phyloP scores from a whole-genome alignment of 495 filamentous ascomycete genomes.

The Pseudotulostoma volvatum region DNA sequence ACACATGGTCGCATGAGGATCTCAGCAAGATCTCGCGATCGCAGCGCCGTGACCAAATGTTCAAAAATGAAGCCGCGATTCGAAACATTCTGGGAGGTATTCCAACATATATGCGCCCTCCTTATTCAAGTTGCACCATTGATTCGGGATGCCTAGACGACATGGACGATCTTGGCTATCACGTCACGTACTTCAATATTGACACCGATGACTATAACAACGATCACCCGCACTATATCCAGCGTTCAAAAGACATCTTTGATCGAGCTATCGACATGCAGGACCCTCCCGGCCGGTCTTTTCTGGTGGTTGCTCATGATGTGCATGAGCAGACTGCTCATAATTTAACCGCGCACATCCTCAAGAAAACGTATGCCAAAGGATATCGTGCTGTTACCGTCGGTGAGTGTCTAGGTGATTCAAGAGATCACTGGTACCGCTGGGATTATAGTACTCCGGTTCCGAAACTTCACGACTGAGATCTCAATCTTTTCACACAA shows the following conservation, averaged over 20 bases:
- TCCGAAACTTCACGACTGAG: too few relatives aligned
- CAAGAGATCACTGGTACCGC: conserved; percentile 55
- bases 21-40: conserved; percentile 38
- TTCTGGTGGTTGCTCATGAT: conserved; percentile 62
- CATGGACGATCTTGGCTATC: conserved; percentile 54
- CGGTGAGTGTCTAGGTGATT: conserved; percentile 61
- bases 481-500: too few relatives aligned
- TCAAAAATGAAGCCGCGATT: conserved; percentile 65
- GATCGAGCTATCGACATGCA: conserved; percentile 34
- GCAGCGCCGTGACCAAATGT: conserved; percentile 49
- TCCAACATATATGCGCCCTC: conserved; percentile 76
- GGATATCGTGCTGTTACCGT: conserved; percentile 58
- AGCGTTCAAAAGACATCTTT: conserved; percentile 58
- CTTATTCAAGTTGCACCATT: conserved; percentile 54
- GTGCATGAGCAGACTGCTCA: conserved; percentile 62
- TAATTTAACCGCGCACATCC: conserved; percentile 60
- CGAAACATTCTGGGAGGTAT: conserved; percentile 65
- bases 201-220: conserved; percentile 69
- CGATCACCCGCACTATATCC: conserved; percentile 40
- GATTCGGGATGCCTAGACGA: conserved; percentile 40
- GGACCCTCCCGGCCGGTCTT: conserved; percentile 28
- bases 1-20: conserved; percentile 75
- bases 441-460: conserved; percentile 17
- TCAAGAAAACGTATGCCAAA: conserved; percentile 35
- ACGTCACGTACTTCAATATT: conserved; percentile 57